phyloP scores from a whole-genome alignment of 192 early-diverging fungal genomes.

The Backusella circina region DNA sequence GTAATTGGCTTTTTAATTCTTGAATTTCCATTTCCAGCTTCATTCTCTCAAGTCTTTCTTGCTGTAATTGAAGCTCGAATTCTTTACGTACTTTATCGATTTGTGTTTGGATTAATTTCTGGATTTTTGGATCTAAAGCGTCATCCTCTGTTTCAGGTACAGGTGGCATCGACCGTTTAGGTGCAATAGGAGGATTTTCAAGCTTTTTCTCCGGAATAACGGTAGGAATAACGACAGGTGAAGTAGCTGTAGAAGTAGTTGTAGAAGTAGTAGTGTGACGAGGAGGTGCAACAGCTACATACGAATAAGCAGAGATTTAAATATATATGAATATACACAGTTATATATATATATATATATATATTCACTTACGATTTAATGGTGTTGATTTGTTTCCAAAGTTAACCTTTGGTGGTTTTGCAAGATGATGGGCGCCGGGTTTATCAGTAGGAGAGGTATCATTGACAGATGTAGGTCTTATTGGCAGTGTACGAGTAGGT shows the following conservation, averaged over 20 bases:
- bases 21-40: slow-evolving; percentile 21
- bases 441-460: not conserved
- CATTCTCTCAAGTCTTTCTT: slow-evolving; percentile 14
- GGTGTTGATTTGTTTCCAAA: slow-evolving; percentile 1
- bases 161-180: slow-evolving; percentile 9
- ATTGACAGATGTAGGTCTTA: not conserved
- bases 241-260: not conserved
- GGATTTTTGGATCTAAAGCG: slow-evolving; percentile 12
- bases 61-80: slow-evolving; percentile 18
- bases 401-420: slow-evolving; percentile 7
- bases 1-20: slow-evolving; percentile 5
- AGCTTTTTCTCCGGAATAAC: not conserved
- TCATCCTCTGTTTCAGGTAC: not conserved
- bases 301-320: not conserved
- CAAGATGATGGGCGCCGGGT: not conserved
- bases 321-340: too few relatives aligned
- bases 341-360: not conserved
- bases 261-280: not conserved
- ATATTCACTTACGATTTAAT: not conserved
- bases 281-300: not conserved
- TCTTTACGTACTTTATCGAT: slow-evolving; percentile 19
- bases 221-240: not conserved
- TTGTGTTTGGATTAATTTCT: slow-evolving; percentile 5
- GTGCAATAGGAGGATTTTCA: not conserved
- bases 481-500: slow-evolving; percentile 26